These are phyloP conservation scores for Scutellaria baicalensis DNA, from an alignment of 257 asterid species.

Conservation along the genomic window DNA sequence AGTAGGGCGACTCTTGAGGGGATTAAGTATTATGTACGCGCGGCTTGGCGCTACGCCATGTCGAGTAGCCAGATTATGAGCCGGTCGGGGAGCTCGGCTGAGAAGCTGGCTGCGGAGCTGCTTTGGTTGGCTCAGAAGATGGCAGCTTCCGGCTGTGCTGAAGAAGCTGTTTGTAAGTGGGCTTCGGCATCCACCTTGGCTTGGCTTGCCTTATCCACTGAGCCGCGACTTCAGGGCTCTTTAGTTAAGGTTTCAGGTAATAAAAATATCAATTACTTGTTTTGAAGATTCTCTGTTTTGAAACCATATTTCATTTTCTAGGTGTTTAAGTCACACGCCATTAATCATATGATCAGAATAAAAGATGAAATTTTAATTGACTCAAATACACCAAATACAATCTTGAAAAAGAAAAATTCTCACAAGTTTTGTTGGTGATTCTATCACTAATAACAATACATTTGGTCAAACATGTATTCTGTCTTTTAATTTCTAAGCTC, in stretches of 20 bases:
- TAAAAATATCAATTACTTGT: too few species aligned
- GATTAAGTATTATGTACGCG: constrained; percentile 31
- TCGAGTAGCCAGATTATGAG: constrained; percentile 25
- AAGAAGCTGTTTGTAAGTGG: constrained; percentile 74
- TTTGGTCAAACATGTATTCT: too few species aligned
- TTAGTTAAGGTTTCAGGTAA: constrained; percentile 76
- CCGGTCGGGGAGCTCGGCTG: constrained; percentile 51
- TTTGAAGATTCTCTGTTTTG: too few species aligned
- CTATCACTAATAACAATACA: too few species aligned
- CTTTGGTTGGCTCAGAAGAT: constrained; percentile 83
- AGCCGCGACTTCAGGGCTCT: constrained; percentile 75
- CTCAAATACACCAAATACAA: too few species aligned
- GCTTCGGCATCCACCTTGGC: constrained; percentile 64
- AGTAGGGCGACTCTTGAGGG: constrained; percentile 27
- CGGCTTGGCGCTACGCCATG: constrained; percentile 37
- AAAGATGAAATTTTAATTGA: too few species aligned
- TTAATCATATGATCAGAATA: too few species aligned
- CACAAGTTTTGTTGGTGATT: too few species aligned
- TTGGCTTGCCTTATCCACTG: constrained; percentile 63
- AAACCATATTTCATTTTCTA: too few species aligned
- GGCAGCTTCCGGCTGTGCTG: constrained; percentile 68
- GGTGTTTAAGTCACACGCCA: too few species aligned
- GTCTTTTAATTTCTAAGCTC: too few species aligned
- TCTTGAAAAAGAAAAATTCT: too few species aligned
- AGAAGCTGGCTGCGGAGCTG: constrained; percentile 84